Evolutionary conservation across 768 basidiomycete genomes (phyloP).

Genomic region (Phlebiopsis flavidoalba): DNA sequence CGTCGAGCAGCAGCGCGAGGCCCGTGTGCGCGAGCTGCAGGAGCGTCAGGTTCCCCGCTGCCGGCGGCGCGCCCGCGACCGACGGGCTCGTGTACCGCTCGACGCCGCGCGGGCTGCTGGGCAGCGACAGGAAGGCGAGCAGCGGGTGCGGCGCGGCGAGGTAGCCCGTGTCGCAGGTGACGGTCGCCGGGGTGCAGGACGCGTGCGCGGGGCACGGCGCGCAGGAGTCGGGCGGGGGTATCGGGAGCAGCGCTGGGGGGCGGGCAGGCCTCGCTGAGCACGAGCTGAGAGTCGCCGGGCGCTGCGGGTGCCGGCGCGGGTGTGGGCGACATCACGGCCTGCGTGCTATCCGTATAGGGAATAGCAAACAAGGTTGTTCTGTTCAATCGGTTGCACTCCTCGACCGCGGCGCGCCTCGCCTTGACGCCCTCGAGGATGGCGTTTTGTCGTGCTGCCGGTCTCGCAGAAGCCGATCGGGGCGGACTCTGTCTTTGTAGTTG

Average conservation of each 20-base stretch:
- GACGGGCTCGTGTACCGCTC: constrained; percentile 19
- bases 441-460: constrained; percentile 56
- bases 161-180: constrained; percentile 66
- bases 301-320: constrained; percentile 2
- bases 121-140: constrained; percentile 33
- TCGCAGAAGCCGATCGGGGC: constrained; percentile 75
- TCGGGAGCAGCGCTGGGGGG: constrained; percentile 46
- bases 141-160: constrained; percentile 53
- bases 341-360: constrained; percentile 15
- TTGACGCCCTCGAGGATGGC: constrained; percentile 44
- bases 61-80: constrained; percentile 26
- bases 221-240: constrained; percentile 58
- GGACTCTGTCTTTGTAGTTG: constrained; percentile 64
- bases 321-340: constrained; percentile 9
- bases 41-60: constrained; percentile 13
- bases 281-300: constrained; percentile 18
- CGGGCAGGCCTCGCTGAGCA: constrained; percentile 39
- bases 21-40: constrained; percentile 15
- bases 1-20: constrained; percentile 41
- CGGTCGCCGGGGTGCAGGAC: constrained; percentile 53
- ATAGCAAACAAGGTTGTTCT: constrained; percentile 38
- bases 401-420: constrained; percentile 39
- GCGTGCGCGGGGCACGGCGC: constrained; percentile 58
- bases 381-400: constrained; percentile 54
- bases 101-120: constrained; percentile 32